Conservation (phyloP, 768 basidiomycete species). For the Tricholoma sp. region DNA sequence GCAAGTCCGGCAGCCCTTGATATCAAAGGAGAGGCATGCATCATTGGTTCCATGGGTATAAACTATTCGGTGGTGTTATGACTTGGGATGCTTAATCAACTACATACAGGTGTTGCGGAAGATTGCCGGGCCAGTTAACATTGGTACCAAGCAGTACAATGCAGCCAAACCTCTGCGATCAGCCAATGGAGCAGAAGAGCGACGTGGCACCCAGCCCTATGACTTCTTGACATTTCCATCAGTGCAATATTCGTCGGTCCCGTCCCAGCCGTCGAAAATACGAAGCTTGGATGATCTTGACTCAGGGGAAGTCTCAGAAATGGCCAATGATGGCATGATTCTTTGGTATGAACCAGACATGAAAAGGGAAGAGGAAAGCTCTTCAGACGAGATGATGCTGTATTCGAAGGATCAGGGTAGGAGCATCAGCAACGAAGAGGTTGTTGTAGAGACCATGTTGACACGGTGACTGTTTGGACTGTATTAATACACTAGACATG, state of each 20-base stretch:
- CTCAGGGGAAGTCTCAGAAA: conserved; percentile 41
- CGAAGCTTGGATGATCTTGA: conserved; percentile 41
- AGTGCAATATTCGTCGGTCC: conserved; percentile 32
- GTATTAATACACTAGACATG: background rate
- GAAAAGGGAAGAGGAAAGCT: conserved; percentile 8
- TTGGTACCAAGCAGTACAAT: conserved; percentile 39
- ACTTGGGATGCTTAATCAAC: background rate
- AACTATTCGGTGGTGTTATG: conserved; percentile 9
- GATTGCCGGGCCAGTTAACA: conserved; percentile 21
- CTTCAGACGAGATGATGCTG: background rate
- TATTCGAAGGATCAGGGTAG: background rate
- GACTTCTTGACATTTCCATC: conserved; percentile 45
- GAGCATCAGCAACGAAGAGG: conserved; percentile 5
- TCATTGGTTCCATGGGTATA: conserved; percentile 53
- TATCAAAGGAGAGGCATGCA: conserved; percentile 48
- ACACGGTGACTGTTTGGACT: background rate
- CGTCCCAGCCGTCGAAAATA: conserved; percentile 34
- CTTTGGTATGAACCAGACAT: conserved; percentile 35
- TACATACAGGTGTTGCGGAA: conserved; percentile 17
- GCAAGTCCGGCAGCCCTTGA: conserved; percentile 36
- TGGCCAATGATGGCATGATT: conserved; percentile 43
- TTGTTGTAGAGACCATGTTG: conserved; percentile 8
- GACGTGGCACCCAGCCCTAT: conserved; percentile 32
- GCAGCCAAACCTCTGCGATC: conserved; percentile 32
- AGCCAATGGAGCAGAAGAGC: conserved; percentile 14